Evolutionary conservation across 2,329 filamentous ascomycete genomes (phyloP).

Genomic region (Botrytis elliptica): DNA sequence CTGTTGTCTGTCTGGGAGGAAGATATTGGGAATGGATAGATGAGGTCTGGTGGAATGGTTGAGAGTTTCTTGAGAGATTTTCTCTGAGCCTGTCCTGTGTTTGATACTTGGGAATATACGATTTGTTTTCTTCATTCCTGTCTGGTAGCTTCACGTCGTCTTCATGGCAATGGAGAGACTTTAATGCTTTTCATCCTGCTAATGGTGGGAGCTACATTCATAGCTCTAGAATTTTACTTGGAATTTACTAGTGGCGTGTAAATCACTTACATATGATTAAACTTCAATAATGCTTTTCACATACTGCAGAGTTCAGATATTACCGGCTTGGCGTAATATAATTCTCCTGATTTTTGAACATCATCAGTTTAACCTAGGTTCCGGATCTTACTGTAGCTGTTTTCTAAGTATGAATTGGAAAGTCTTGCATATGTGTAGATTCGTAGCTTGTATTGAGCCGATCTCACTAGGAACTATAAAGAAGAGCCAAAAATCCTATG

Average conservation of each 20-base stretch:
- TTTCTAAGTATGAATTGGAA: background rate
- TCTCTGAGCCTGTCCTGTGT: background rate
- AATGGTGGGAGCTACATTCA: accelerated
- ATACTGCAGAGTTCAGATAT: background rate
- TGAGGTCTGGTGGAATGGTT: background rate
- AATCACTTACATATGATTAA: background rate
- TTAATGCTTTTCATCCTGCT: background rate
- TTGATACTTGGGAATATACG: background rate
- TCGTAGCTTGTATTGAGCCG: background rate
- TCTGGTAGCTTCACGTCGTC: background rate
- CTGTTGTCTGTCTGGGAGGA: background rate
- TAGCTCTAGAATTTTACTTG: background rate
- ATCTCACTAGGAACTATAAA: background rate
- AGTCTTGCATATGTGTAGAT: background rate
- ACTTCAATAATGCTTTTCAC: background rate
- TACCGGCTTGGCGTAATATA: background rate
- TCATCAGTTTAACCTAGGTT: background rate
- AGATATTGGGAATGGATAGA: background rate
- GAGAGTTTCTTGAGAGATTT: background rate
- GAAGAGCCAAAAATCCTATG: background rate
- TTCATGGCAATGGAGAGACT: background rate
- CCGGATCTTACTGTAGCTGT: background rate
- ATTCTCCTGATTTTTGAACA: background rate
- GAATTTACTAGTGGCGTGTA: background rate
- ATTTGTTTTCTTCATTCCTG: background rate